A percentile compares a stretch with the other conserved stretches of the same genome.
These are phyloP conservation scores for Neurospora tetrasperma DNA, from an alignment of 495 filamentous ascomycete genomes.

Conservation along the genomic window DNA sequence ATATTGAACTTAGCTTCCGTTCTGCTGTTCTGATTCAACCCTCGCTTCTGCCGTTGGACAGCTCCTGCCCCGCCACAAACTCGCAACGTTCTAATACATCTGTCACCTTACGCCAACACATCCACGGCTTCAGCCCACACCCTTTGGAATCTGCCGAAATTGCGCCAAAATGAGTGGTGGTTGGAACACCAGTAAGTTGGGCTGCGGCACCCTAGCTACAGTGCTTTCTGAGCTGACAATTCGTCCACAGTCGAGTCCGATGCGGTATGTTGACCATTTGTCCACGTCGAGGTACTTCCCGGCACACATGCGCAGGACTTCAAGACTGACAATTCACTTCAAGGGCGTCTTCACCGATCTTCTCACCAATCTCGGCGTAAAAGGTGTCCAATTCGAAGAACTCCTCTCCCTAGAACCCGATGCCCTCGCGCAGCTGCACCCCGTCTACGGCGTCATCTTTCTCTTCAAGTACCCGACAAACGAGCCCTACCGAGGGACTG, in stretches of 20 bases:
- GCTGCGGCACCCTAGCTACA: not conserved
- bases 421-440: conserved; percentile 63
- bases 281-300: not conserved
- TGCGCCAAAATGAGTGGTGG: conserved; percentile 42
- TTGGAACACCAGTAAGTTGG: conserved; percentile 46
- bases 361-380: conserved; percentile 80
- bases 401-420: conserved; percentile 81
- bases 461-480: conserved; percentile 96
- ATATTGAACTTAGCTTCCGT: not conserved
- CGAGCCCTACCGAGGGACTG: conserved; percentile 46
- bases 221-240: conserved; percentile 25
- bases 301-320: not conserved
- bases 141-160: not conserved
- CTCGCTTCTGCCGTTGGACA: not conserved
- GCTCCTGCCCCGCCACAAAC: not conserved
- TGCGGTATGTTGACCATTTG: conserved; percentile 50
- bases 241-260: conserved; percentile 74
- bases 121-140: not conserved
- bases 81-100: not conserved
- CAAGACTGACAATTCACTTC: conserved; percentile 6
- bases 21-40: not conserved
- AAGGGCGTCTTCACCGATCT: conserved; percentile 98
- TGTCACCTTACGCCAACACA: not conserved
- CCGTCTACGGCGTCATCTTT: conserved; percentile 96
- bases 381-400: conserved; percentile 94